These are phyloP conservation scores for Penicillium maclennaniae DNA, from an alignment of 495 filamentous ascomycete species.

Conservation along the genomic window DNA sequence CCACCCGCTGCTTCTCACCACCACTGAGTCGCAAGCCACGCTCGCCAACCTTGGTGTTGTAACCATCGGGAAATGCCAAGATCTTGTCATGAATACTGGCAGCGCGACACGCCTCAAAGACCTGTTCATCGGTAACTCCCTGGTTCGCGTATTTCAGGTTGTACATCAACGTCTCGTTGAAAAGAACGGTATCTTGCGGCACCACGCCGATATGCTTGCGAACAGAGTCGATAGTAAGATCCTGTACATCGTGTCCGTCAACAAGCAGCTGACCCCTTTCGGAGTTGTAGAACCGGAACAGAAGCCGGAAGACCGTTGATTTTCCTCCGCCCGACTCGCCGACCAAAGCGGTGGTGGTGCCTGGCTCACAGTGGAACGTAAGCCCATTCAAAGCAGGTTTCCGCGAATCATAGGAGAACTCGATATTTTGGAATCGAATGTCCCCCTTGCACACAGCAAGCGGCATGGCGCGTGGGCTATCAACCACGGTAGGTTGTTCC, in stretches of 20 bases:
- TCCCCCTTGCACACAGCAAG: slow-evolving; percentile 69
- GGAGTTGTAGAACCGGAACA: slow-evolving; percentile 93
- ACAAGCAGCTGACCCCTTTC: slow-evolving; percentile 72
- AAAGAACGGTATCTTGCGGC: slow-evolving; percentile 92
- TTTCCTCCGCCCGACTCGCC: slow-evolving; percentile 97
- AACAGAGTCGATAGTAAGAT: slow-evolving; percentile 89
- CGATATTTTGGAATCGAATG: slow-evolving; percentile 79
- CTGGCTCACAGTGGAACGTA: slow-evolving; percentile 76
- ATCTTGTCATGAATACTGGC: slow-evolving; percentile 97
- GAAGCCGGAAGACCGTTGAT: slow-evolving; percentile 91
- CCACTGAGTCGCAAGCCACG: slow-evolving; percentile 89
- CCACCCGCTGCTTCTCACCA: slow-evolving; percentile 95
- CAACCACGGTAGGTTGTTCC: slow-evolving; percentile 84
- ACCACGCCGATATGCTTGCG: slow-evolving; percentile 90
- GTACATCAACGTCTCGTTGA: slow-evolving; percentile 97
- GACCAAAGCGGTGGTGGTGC: slow-evolving; percentile 92
- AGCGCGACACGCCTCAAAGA: slow-evolving; percentile 83
- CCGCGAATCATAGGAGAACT: slow-evolving; percentile 85
- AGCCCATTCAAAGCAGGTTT: slow-evolving; percentile 82
- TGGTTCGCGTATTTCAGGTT: slow-evolving; percentile 95
- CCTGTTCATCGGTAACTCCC: slow-evolving; percentile 76
- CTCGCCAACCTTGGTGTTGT: slow-evolving; percentile 90
- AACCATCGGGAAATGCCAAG: slow-evolving; percentile 85
- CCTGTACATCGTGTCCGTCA: slow-evolving; percentile 78
- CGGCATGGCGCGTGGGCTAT: slow-evolving; percentile 51